Evolutionary conservation across 2,329 filamentous ascomycete species (phyloP).

Genomic region (Samsoniella hepiali): DNA sequence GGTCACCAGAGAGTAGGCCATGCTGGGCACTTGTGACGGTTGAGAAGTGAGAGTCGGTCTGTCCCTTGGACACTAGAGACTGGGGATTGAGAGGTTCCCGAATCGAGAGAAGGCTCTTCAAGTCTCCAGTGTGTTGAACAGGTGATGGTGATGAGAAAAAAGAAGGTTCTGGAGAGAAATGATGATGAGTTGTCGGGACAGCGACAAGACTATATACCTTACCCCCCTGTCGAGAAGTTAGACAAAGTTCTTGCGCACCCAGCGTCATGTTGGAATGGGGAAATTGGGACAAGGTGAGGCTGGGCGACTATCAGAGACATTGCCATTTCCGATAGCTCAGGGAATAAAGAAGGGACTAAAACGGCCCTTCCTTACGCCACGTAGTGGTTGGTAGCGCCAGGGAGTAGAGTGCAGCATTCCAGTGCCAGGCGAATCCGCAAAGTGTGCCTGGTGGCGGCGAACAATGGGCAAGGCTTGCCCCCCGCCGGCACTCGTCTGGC

Average conservation of each 20-base stretch:
- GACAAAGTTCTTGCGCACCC: neutral
- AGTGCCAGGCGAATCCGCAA: slow-evolving; percentile 3
- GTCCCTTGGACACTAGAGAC: neutral
- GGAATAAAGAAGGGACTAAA: neutral
- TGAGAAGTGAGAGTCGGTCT: neutral
- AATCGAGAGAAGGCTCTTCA: neutral
- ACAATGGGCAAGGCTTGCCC: neutral
- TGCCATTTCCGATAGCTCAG: neutral
- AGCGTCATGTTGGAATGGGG: slow-evolving; percentile 18
- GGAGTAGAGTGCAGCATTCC: neutral
- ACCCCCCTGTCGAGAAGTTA: neutral
- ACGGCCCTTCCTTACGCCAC: neutral
- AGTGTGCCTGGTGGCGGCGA: slow-evolving; percentile 10
- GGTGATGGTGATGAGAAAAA: neutral
- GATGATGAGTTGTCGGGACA: neutral
- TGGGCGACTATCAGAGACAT: neutral
- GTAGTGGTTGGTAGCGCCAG: neutral
- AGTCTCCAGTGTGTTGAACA: slow-evolving; percentile 8
- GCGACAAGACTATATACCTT: slow-evolving; percentile 13
- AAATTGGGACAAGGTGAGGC: neutral
- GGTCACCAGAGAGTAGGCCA: slow-evolving; percentile 42
- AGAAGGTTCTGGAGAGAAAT: neutral
- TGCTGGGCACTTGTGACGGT: slow-evolving; percentile 18
- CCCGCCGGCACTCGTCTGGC: no score
- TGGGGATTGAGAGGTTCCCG: neutral